Evolutionary conservation across 257 asterid genomes (phyloP).

Genomic region (Solanum chilense): DNA sequence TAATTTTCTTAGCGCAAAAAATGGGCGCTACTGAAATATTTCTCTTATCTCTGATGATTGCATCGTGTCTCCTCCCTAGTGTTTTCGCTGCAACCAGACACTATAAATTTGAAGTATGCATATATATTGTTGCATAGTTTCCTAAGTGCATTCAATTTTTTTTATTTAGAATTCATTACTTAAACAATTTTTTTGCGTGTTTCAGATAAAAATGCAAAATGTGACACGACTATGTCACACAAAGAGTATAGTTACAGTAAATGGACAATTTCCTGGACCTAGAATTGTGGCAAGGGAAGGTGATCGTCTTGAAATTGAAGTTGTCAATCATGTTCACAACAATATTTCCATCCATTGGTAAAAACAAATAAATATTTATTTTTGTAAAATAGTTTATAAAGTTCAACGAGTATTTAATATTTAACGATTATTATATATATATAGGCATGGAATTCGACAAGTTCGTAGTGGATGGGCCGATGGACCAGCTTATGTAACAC

Average conservation of each 20-base stretch:
- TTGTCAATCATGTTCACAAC: not conserved
- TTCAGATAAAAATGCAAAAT: not conserved
- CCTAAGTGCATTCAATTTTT: not conserved
- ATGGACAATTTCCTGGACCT: not conserved
- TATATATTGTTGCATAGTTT: not conserved
- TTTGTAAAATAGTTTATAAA: not conserved
- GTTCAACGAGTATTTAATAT: not conserved
- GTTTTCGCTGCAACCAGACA: slow-evolving; percentile 11
- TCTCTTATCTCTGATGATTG: not conserved
- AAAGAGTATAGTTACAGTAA: not conserved
- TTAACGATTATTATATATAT: not conserved
- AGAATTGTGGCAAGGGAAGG: not conserved
- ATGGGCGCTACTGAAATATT: slow-evolving; percentile 13
- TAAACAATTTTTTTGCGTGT: too few relatives aligned
- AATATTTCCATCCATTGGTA: not conserved
- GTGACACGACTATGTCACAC: not conserved
- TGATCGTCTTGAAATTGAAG: not conserved
- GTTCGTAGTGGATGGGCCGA: not conserved
- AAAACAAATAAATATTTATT: not conserved
- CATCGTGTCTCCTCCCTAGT: slow-evolving; percentile 5
- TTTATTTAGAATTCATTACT: not conserved
- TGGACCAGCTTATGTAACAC: not conserved
- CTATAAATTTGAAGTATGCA: slow-evolving; percentile 32
- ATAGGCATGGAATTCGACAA: not conserved
- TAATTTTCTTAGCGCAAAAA: not conserved